Evolutionary conservation across 1,284 basidiomycete genomes (phyloP).

Genomic region (Ustilago curta): DNA sequence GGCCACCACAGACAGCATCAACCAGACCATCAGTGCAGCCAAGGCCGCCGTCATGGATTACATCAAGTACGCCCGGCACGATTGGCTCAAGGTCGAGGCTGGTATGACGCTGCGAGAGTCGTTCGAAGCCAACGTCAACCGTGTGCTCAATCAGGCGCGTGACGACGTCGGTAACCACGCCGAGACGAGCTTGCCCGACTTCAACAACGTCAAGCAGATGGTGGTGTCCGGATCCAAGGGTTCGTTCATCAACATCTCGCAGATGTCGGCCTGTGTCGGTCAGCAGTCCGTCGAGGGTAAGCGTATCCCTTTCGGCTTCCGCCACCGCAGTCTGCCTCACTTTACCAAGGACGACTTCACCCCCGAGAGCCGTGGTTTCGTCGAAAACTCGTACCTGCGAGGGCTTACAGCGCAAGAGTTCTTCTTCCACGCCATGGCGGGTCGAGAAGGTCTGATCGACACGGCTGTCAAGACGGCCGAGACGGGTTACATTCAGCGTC

Average conservation of each 20-base stretch:
- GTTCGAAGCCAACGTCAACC: constrained; percentile 92
- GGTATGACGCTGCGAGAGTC: constrained; percentile 99
- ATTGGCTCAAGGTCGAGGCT: constrained; percentile 71
- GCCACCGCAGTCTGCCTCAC: constrained; percentile 93
- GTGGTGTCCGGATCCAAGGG: constrained; percentile 98
- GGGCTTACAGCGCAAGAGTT: constrained; percentile 98
- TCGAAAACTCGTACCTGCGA: constrained; percentile 99
- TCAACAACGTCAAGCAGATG: constrained; percentile 99
- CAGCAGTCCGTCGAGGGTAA: constrained; percentile 98
- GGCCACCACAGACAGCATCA: constrained; percentile 85
- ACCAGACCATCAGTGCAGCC: constrained; percentile 82
- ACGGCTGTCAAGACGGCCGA: constrained; percentile 99
- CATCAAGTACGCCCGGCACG: constrained; percentile 65
- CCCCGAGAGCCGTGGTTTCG: constrained; percentile 97
- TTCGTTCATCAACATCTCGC: constrained; percentile 94
- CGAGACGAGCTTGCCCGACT: constrained; percentile 94
- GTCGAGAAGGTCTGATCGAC: constrained; percentile 98
- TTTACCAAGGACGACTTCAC: constrained; percentile 99
- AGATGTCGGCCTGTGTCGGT: constrained; percentile 99
- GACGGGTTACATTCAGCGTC: constrained; percentile 98
- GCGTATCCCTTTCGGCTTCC: constrained; percentile 98
- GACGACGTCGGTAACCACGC: constrained; percentile 95
- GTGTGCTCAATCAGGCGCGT: constrained; percentile 92
- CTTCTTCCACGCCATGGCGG: constrained; percentile 99
- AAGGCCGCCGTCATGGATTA: constrained; percentile 73